Conservation (phyloP, 2,329 filamentous ascomycete genomes). For the Ophiostoma tasmaniense region DNA sequence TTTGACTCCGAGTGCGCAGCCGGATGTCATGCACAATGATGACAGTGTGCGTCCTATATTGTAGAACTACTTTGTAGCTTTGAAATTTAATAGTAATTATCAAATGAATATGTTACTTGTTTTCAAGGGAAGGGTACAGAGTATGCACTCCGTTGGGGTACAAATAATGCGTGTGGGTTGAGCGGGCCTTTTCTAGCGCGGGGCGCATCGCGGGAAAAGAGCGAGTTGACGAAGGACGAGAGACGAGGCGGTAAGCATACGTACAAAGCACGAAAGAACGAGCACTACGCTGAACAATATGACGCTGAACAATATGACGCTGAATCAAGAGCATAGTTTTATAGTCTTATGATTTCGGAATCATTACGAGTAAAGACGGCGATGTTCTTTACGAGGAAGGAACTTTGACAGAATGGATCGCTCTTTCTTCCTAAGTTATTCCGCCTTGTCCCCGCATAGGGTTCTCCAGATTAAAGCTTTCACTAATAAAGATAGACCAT, state of each 20-base stretch:
- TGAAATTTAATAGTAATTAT: not conserved
- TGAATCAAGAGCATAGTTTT: not conserved
- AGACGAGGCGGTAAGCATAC: not conserved
- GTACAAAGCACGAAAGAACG: not conserved
- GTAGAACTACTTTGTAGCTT: not conserved
- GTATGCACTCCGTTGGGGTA: not conserved
- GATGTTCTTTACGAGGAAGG: not conserved
- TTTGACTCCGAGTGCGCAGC: not conserved
- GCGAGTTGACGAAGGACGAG: constrained; percentile 1
- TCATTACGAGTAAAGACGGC: not conserved
- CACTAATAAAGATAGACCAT: not conserved
- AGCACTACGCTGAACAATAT: not conserved
- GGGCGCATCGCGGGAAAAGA: constrained; percentile 5
- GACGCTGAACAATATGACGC: not conserved
- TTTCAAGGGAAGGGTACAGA: not conserved
- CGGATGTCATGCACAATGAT: not conserved
- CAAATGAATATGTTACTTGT: not conserved
- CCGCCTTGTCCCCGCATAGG: not conserved
- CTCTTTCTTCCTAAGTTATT: not conserved
- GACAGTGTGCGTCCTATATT: not conserved
- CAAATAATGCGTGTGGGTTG: not conserved
- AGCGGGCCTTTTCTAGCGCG: not conserved
- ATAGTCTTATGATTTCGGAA: not conserved
- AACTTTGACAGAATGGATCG: not conserved
- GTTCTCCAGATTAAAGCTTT: not conserved